Evolutionary conservation across 2,329 filamentous ascomycete species (phyloP), one percentile per base, ranked within the genome.

Genomic region (Gnomoniopsis sp.): DNA sequence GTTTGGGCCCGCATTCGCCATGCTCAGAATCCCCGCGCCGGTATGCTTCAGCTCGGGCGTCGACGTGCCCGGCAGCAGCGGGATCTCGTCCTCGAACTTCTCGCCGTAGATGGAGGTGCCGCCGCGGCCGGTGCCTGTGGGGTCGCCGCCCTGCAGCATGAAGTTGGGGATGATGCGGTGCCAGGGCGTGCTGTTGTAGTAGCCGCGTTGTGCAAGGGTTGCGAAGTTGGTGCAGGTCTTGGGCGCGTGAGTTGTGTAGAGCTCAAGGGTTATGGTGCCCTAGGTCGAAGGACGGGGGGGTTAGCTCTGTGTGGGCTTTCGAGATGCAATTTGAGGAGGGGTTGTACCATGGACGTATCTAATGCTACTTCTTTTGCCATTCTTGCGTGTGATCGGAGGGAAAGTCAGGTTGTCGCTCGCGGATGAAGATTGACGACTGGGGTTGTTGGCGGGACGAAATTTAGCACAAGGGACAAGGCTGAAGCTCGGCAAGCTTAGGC

Each of bases 131-230:
- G 92, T 97, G 61, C 93, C 93, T 0, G 93, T 96, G 1, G 93
- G 93, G 73, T 99, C 95, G 60, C 93, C 93, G 62, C 89, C 90
- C 77, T 98, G 93, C 59, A 96, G 82, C 93, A 99, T 98, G 80
- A 99, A 99, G 75, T 91, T 86, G 54, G 91, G 87, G 70, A 99
- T 98, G 67, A 98, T 88, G 72, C 95, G 92, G 79, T 98, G 95
- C 82, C 98, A 93, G 69, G 93, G 77, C 60, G 90, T 85, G 71
- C 77, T 79, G 77, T 95, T 85, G 83, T 96, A 99, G 84, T 97
- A 98, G 66, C 90, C 90, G 66, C 92, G 84, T 62, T 83, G 78
- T 21, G 87, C 86, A 54, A 98, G 90, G 4, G 89, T 90, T 26
- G 82, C 72, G 77, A 98, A 98, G 81, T 98, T 96, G 61, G 82